Conservation (phyloP, 2,329 filamentous ascomycete genomes). For the Sporothrix curviconia region DNA sequence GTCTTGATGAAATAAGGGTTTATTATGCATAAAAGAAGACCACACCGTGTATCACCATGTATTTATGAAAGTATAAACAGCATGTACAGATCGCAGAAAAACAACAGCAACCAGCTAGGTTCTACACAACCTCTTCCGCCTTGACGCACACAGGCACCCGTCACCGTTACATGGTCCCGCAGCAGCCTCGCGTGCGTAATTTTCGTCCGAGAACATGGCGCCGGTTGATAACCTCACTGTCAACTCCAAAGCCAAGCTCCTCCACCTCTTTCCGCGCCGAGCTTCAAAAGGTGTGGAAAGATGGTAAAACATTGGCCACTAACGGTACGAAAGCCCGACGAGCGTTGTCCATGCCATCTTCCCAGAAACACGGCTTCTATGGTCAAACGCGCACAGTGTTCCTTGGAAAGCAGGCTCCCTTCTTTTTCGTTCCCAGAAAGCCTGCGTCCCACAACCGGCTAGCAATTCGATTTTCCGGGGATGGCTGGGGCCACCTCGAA, state of each 20-base stretch:
- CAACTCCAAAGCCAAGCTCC: constrained; percentile 33
- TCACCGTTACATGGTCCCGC: constrained; percentile 60
- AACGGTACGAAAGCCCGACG: constrained; percentile 74
- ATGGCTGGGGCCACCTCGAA: constrained; percentile 61
- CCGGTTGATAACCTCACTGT: constrained; percentile 35
- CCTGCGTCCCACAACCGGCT: too few relatives aligned
- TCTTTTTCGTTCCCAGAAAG: constrained; percentile 10
- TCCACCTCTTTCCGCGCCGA: constrained; percentile 39
- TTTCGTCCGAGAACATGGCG: constrained; percentile 70
- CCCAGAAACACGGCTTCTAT: too few relatives aligned
- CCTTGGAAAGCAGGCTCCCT: too few relatives aligned
- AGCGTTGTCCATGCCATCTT: too few relatives aligned
- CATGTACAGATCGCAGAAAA: background rate
- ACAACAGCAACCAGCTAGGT: background rate
- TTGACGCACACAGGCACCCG: constrained; percentile 54
- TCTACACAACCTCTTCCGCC: background rate
- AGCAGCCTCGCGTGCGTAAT: constrained; percentile 79
- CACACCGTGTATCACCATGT: background rate
- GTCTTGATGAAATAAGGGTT: too few relatives aligned
- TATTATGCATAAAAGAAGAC: background rate
- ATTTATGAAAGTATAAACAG: background rate
- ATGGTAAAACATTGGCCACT: constrained; percentile 78
- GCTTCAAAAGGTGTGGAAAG: constrained; percentile 61
- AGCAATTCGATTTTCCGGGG: too few relatives aligned
- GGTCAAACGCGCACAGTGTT: too few relatives aligned